Conservation (phyloP, 2,329 filamentous ascomycete species). For the Diaporthe citri region DNA sequence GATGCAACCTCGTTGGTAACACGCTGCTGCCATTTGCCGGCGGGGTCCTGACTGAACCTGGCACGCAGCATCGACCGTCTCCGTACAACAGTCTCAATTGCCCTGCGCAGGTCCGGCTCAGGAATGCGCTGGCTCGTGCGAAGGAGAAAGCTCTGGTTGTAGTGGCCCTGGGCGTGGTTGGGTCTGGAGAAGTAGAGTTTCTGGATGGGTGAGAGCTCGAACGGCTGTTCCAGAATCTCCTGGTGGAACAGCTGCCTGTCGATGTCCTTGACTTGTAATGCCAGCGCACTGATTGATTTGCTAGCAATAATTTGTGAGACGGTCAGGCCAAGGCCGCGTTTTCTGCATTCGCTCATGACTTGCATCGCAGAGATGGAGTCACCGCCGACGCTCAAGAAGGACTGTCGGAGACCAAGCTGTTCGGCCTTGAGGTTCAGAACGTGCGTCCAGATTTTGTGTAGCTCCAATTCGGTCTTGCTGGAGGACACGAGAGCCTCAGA, state of each 20-base stretch:
- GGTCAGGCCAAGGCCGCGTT: slow-evolving; percentile 52
- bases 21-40: slow-evolving; percentile 45
- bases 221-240: slow-evolving; percentile 47
- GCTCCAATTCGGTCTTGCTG: slow-evolving; percentile 1
- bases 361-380: slow-evolving; percentile 62
- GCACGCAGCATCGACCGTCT: slow-evolving; percentile 52
- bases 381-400: slow-evolving; percentile 63
- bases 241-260: slow-evolving; percentile 32
- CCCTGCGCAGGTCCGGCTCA: slow-evolving; percentile 38
- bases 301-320: slow-evolving; percentile 58
- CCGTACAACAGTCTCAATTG: slow-evolving; percentile 45
- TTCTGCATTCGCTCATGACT: slow-evolving; percentile 56
- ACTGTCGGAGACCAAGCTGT: slow-evolving; percentile 56
- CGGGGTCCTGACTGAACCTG: slow-evolving; percentile 44
- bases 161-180: slow-evolving; percentile 47
- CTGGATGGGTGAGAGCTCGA: slow-evolving; percentile 59
- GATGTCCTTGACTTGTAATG: slow-evolving; percentile 8
- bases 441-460: not conserved
- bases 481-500: not conserved
- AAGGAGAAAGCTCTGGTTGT: slow-evolving; percentile 59
- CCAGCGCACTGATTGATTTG: slow-evolving; percentile 42
- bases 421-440: slow-evolving; percentile 41
- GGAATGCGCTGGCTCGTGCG: slow-evolving; percentile 44
- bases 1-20: slow-evolving; percentile 40
- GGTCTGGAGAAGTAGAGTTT: slow-evolving; percentile 54